A percentile compares a stretch with the other conserved stretches of the same genome.
phyloP scores from a whole-genome alignment of 768 basidiomycete species.

The Agrocybe pediades region DNA sequence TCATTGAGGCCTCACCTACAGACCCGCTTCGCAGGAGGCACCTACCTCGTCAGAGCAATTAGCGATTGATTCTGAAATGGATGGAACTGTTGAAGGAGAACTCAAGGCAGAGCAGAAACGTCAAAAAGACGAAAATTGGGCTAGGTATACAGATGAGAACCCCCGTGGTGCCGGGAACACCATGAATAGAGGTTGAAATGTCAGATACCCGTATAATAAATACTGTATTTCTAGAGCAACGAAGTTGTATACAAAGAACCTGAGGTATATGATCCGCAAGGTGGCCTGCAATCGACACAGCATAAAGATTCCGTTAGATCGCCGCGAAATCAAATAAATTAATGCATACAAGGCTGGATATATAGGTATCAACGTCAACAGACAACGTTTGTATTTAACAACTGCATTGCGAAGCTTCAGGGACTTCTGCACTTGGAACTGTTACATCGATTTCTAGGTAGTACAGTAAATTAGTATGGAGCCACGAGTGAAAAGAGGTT shows the following conservation, averaged over 20 bases:
- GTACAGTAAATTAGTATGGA: conserved; percentile 7
- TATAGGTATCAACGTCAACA: conserved; percentile 14
- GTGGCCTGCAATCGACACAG: not conserved
- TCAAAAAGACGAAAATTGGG: conserved; percentile 90
- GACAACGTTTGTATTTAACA: conserved; percentile 49
- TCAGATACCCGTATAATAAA: not conserved
- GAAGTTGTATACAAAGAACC: not conserved
- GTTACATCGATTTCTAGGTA: conserved; percentile 89
- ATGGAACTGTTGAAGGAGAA: conserved; percentile 71
- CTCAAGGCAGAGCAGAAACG: conserved; percentile 76
- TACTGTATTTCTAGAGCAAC: not conserved
- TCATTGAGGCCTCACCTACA: conserved; percentile 27
- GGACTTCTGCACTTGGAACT: conserved; percentile 66
- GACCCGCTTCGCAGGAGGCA: conserved; percentile 63
- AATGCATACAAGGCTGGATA: conserved; percentile 19
- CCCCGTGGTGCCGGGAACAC: conserved; percentile 94
- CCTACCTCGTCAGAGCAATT: conserved; percentile 82
- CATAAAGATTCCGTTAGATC: not conserved
- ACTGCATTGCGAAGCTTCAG: conserved; percentile 85
- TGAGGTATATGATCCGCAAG: not conserved
- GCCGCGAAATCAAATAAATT: conserved; percentile 15
- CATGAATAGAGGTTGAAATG: conserved; percentile 81
- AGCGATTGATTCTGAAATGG: conserved; percentile 78
- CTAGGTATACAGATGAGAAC: conserved; percentile 82
- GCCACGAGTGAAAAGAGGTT: not conserved